Evolutionary conservation across 2,329 filamentous ascomycete species (phyloP), one percentile per base, ranked within the genome.

Genomic region (Talaromyces pinophilus): DNA sequence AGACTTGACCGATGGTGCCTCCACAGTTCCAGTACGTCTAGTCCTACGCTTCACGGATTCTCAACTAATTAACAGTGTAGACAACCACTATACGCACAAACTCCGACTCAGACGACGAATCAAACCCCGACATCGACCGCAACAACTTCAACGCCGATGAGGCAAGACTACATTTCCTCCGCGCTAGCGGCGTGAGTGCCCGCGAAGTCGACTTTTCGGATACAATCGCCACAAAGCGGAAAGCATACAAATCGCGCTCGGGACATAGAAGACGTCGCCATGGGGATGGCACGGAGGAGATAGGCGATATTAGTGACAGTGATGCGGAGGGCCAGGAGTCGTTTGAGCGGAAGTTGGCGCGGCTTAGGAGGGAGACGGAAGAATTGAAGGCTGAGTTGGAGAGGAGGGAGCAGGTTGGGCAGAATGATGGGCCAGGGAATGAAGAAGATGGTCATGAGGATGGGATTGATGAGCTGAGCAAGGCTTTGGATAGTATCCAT

Each of bases 161-260:
- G 75, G 95, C 95, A 52, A 89, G 94, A 65, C 88, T 87, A 38
- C 87, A 89, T 52, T 99, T 99, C 76, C 83, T 90, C 64, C 89
- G 91, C 2, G 84, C 90, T 10, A 85, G 87, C 48, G 65, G 65
- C 13, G 87, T 96, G 38, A 91, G 96, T 74, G 89, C 92, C 5
- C 85, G 86, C 62, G 88, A 90, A 25, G 92, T 90, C 28, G 92
- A 97, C 78, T 95, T 97, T 77, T 96, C 93, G 2, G 93, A 97
- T 78, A 90, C 93, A 63, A 88, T 98, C 44, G 88, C 88, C 67
- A 88, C 88, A 57, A 94, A 94, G 77, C 87, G 92, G 69, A 92
- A 91, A 78, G 92, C 92, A 28, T 97, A 97, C 81, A 89, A 88
- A 71, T 88, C 89, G 42, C 89, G 90, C 6, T 91, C 85, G 59